Percentiles rank a stretch among this genome's conserved stretches.
Conservation (phyloP, 2,329 filamentous ascomycete species). For the Alternaria infectoria region DNA sequence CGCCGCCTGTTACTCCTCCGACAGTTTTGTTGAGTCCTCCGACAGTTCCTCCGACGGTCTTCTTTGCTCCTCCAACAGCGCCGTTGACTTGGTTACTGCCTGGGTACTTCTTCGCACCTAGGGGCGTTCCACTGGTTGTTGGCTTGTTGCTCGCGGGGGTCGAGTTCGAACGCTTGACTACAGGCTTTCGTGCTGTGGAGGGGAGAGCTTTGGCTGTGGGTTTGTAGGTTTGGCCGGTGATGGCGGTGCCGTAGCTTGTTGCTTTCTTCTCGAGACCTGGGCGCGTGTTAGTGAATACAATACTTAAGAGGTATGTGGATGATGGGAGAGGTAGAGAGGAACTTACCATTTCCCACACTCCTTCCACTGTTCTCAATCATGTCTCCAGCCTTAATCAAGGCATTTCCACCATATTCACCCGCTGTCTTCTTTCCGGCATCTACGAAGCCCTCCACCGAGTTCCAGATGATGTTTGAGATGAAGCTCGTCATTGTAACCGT, state of each 20-base stretch:
- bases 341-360: slow-evolving; percentile 41
- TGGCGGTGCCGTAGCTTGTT: slow-evolving; percentile 35
- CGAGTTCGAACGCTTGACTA: slow-evolving; percentile 41
- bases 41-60: slow-evolving; percentile 26
- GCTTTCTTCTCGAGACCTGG: slow-evolving; percentile 43
- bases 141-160: slow-evolving; percentile 34
- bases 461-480: slow-evolving; percentile 48
- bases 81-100: slow-evolving; percentile 24
- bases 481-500: slow-evolving; percentile 34
- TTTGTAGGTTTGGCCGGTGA: slow-evolving; percentile 39
- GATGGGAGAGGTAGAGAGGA: neutral
- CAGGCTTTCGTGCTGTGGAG: slow-evolving; percentile 39
- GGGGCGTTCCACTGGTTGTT: slow-evolving; percentile 20
- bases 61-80: slow-evolving; percentile 22
- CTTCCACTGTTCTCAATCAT: slow-evolving; percentile 44
- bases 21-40: slow-evolving; percentile 21
- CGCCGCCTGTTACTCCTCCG: slow-evolving; percentile 13
- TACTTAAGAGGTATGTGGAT: neutral
- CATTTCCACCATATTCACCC: slow-evolving; percentile 48
- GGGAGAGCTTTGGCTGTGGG: slow-evolving; percentile 36
- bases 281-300: neutral
- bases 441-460: slow-evolving; percentile 47
- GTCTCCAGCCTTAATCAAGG: slow-evolving; percentile 47
- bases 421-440: slow-evolving; percentile 45
- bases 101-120: slow-evolving; percentile 41